phyloP scores from a whole-genome alignment of 805 yeast species.

The Candida xyloterini region DNA sequence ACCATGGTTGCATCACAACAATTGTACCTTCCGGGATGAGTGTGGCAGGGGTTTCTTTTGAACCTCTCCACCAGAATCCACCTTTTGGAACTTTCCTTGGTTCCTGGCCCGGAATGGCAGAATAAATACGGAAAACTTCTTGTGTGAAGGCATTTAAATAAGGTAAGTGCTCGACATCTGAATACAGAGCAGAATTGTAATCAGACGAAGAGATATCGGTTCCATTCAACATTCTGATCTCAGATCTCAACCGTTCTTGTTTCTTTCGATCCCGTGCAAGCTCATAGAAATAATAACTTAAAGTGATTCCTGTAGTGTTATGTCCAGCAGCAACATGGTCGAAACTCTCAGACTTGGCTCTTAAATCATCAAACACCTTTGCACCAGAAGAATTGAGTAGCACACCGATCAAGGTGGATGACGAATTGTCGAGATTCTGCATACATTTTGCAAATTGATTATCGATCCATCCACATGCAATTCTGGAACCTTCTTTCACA shows the following conservation, averaged over 20 bases:
- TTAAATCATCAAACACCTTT: conserved; percentile 17
- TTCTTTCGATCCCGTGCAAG: conserved; percentile 46
- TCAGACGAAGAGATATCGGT: conserved; percentile 21
- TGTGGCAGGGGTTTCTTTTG: conserved; percentile 24
- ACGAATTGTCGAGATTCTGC: conserved; percentile 10
- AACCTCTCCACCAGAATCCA: conserved; percentile 30
- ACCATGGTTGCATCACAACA: conserved; percentile 64
- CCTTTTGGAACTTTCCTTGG: conserved; percentile 49
- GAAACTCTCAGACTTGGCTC: conserved; percentile 46
- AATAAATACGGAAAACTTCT: conserved; percentile 60
- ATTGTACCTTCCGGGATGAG: conserved; percentile 51
- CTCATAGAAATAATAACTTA: conserved; percentile 58
- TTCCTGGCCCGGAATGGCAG: conserved; percentile 74
- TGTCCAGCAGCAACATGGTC: conserved; percentile 79
- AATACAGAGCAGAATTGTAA: conserved; percentile 29
- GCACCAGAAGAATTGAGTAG: conserved; percentile 18
- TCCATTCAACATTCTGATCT: conserved; percentile 32
- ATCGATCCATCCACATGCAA: conserved; percentile 45
- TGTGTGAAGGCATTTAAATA: conserved; percentile 57
- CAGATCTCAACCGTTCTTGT: conserved; percentile 48
- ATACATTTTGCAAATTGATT: conserved; percentile 27
- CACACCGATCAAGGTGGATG: conserved; percentile 25
- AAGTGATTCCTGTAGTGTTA: conserved; percentile 67
- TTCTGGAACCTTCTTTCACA: conserved; percentile 37
- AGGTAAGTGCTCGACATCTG: conserved; percentile 52